phyloP scores from a whole-genome alignment of 768 basidiomycete genomes.

The Lentinula detonsa region DNA sequence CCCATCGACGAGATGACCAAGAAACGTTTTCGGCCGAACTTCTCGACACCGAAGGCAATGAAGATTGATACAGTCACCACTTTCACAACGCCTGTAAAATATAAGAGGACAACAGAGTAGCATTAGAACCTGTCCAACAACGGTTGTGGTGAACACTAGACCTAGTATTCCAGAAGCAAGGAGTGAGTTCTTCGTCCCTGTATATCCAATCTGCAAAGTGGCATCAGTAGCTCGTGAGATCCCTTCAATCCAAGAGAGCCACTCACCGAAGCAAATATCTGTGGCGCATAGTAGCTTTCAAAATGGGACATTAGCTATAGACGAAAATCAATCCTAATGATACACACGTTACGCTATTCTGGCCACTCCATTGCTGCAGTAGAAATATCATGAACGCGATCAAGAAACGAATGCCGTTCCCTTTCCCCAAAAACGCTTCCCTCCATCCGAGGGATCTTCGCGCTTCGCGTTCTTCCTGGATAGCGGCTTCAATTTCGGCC shows the following conservation, averaged over 20 bases:
- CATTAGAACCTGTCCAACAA: conserved; percentile 27
- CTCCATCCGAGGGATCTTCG: conserved; percentile 40
- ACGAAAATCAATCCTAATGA: neutral
- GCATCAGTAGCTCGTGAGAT: neutral
- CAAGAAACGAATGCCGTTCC: conserved; percentile 53
- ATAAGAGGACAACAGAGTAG: conserved; percentile 21
- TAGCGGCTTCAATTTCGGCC: conserved; percentile 57
- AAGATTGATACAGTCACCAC: conserved; percentile 60
- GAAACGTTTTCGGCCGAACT: conserved; percentile 48
- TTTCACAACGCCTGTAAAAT: conserved; percentile 46
- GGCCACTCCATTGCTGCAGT: conserved; percentile 58
- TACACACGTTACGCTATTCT: conserved; percentile 42
- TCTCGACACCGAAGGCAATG: conserved; percentile 65
- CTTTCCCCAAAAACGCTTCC: conserved; percentile 52
- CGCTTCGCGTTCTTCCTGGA: conserved; percentile 50
- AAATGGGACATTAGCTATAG: neutral
- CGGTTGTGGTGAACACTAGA: neutral
- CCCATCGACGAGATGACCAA: conserved; percentile 48
- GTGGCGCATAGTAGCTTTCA: conserved; percentile 64
- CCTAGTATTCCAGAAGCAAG: conserved; percentile 69
- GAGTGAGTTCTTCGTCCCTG: conserved; percentile 49
- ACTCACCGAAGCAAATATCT: conserved; percentile 62
- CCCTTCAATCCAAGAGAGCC: neutral
- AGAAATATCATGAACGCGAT: conserved; percentile 55
- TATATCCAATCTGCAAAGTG: conserved; percentile 53